phyloP scores from a whole-genome alignment of 1,139 yeast species.

The Candida anutae region DNA sequence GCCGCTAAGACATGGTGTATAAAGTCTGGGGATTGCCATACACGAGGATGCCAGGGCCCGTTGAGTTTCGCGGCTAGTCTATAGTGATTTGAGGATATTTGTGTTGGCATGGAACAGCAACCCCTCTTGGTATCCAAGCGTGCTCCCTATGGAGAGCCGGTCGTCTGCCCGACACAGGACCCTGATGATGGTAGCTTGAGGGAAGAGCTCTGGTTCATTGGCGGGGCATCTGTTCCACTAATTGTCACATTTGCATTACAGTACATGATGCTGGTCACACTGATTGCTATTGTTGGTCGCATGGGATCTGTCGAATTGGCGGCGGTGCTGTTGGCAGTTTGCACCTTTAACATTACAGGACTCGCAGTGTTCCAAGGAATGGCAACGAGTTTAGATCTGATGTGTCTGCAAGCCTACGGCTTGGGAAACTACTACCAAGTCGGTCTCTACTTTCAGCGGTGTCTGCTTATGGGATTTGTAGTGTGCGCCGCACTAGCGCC shows the following conservation, averaged over 20 bases:
- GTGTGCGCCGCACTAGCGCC: conserved; percentile 18
- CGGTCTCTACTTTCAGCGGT: conserved; percentile 29
- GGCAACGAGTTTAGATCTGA: conserved; percentile 35
- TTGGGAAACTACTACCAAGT: conserved; percentile 23
- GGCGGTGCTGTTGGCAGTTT: conserved; percentile 27
- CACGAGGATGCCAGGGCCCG: no score
- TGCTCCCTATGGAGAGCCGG: no score
- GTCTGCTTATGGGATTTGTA: conserved; percentile 12
- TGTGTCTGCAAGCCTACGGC: conserved; percentile 35
- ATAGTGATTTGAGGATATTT: no score
- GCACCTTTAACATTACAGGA: conserved; percentile 31
- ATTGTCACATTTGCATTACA: conserved; percentile 28
- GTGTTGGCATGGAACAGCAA: no score
- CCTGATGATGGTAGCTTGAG: no score
- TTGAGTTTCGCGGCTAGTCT: no score
- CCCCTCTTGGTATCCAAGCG: no score
- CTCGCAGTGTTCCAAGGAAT: conserved; percentile 32
- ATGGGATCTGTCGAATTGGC: conserved; percentile 29
- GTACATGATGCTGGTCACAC: conserved; percentile 24
- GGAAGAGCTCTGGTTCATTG: conserved; percentile 22
- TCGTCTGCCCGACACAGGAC: no score
- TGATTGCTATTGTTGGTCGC: conserved; percentile 26
- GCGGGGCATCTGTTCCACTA: conserved; percentile 25
- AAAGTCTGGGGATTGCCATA: no score
- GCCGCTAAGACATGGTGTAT: no score